Evolutionary conservation across 768 basidiomycete genomes (phyloP).

Genomic region (Calocera cornea): DNA sequence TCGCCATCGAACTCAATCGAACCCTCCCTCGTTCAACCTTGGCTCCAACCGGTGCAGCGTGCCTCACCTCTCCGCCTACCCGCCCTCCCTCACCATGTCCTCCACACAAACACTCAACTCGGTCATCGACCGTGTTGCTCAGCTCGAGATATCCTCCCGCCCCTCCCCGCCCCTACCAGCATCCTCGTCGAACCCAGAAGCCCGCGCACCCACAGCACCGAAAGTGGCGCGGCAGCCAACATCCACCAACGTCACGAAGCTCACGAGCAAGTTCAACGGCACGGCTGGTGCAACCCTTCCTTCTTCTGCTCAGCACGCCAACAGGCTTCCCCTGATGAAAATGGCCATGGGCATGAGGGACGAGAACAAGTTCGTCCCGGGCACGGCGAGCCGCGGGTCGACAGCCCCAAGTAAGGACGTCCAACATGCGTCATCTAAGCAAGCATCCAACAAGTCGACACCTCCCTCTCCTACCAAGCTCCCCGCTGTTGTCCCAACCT

Average conservation of each 20-base stretch:
- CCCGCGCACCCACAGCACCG: neutral
- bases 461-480: neutral
- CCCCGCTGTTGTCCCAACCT: neutral
- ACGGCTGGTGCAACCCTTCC: neutral
- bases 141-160: neutral
- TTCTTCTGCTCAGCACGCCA: neutral
- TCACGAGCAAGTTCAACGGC: constrained; percentile 4
- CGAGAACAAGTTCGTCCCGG: neutral
- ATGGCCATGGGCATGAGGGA: constrained; percentile 1
- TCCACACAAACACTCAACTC: neutral
- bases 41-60: too few species aligned
- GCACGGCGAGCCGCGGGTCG: too few species aligned
- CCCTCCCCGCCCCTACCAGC: neutral
- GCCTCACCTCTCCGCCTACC: neutral
- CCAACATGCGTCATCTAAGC: neutral
- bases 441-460: neutral
- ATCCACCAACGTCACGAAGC: neutral
- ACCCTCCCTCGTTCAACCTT: neutral
- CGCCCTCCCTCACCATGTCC: neutral
- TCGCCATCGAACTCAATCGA: neutral
- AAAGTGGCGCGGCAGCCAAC: neutral
- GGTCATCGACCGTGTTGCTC: neutral
- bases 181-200: neutral
- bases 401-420: neutral
- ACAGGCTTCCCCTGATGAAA: neutral